These are phyloP conservation scores for Clohesyomyces aquaticus DNA, from an alignment of 495 filamentous ascomycete species.

Conservation along the genomic window DNA sequence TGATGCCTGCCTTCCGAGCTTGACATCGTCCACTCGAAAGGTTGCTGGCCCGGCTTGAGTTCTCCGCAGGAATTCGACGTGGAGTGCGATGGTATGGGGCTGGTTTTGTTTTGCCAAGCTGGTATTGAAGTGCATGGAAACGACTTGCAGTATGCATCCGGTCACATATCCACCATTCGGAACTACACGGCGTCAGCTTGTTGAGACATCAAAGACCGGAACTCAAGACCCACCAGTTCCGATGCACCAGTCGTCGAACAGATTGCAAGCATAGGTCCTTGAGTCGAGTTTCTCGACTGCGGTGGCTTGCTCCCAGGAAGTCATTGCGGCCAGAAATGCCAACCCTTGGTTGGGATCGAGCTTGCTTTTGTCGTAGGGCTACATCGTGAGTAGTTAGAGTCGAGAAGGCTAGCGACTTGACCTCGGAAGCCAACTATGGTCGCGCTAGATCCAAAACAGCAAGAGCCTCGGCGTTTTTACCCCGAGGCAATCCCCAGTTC, in stretches of 20 bases:
- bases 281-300: slow-evolving; percentile 58
- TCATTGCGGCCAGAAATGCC: not conserved
- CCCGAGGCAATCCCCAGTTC: not conserved
- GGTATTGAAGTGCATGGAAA: slow-evolving; percentile 64
- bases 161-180: slow-evolving; percentile 83
- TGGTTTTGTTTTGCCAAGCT: slow-evolving; percentile 64
- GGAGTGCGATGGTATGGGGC: slow-evolving; percentile 66
- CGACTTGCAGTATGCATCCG: slow-evolving; percentile 64
- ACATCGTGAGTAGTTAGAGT: not conserved
- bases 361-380: not conserved
- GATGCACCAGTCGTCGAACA: slow-evolving; percentile 70
- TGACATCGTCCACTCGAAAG: slow-evolving; percentile 70
- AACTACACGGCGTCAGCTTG: slow-evolving; percentile 54
- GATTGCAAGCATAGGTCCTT: slow-evolving; percentile 63
- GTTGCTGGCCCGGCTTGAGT: slow-evolving; percentile 65
- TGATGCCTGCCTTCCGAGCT: slow-evolving; percentile 70
- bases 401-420: not conserved
- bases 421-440: not conserved
- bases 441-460: not conserved
- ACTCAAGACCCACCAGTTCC: slow-evolving; percentile 62
- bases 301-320: slow-evolving; percentile 63
- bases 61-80: slow-evolving; percentile 73
- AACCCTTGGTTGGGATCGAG: not conserved
- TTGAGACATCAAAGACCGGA: not conserved
- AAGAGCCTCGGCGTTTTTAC: slow-evolving; percentile 11